Evolutionary conservation across 371 early-diverging fungal species (phyloP).

Genomic region (Sporodiniella umbellata): DNA sequence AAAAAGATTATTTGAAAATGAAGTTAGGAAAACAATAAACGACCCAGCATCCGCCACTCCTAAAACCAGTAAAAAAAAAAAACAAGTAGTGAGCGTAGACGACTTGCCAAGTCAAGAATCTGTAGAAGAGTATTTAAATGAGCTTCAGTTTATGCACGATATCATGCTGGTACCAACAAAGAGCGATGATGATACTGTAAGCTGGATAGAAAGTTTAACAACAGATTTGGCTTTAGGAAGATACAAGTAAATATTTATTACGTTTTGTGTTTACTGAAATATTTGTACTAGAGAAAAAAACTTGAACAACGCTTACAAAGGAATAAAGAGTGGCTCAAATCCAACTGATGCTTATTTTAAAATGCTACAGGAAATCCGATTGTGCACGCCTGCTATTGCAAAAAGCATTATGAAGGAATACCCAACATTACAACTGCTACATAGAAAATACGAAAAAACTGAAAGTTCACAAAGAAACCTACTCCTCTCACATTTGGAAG

Average conservation of each 20-base stretch:
- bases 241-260: conserved; percentile 45
- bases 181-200: conserved; percentile 49
- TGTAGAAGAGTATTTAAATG: conserved; percentile 38
- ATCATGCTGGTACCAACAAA: conserved; percentile 44
- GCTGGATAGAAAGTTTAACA: conserved; percentile 53
- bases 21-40: conserved; percentile 27
- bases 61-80: conserved; percentile 11
- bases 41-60: neutral
- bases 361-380: conserved; percentile 66
- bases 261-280: no score
- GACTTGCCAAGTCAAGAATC: conserved; percentile 22
- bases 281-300: conserved; percentile 30
- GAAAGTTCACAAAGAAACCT: conserved; percentile 18
- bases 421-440: conserved; percentile 53
- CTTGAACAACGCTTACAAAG: conserved; percentile 9
- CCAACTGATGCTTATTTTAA: conserved; percentile 57
- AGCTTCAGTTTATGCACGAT: conserved; percentile 42
- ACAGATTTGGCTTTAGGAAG: conserved; percentile 56
- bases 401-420: conserved; percentile 51
- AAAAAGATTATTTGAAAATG: conserved; percentile 34
- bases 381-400: conserved; percentile 57
- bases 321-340: conserved; percentile 50
- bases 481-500: conserved; percentile 53
- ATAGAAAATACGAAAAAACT: conserved; percentile 41
- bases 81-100: conserved; percentile 2